These are phyloP conservation scores for Linnemannia zychae DNA, from an alignment of 192 early-diverging fungal species.

Conservation along the genomic window DNA sequence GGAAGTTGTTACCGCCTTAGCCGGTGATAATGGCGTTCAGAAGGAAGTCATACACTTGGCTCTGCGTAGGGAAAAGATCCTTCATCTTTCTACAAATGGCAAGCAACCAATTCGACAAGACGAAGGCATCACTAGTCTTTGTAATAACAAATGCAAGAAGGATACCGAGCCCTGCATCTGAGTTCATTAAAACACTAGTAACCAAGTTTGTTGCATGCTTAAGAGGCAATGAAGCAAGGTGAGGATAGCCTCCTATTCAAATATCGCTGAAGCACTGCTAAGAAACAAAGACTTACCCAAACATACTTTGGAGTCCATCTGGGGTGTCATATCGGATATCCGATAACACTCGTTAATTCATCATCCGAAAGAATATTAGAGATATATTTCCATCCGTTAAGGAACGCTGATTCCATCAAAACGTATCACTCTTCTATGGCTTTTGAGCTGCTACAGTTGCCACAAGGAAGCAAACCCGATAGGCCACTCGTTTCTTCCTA, in stretches of 20 bases:
- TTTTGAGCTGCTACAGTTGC: slow-evolving; percentile 22
- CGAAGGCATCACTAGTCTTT: not conserved
- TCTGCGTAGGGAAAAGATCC: not conserved
- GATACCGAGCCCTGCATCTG: slow-evolving; percentile 22
- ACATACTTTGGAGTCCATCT: slow-evolving; percentile 9
- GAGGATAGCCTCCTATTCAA: not conserved
- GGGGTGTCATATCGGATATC: too few relatives aligned
- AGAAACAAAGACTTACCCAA: slow-evolving; percentile 4
- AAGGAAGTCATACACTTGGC: not conserved
- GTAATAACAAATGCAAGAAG: slow-evolving; percentile 24
- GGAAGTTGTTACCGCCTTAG: slow-evolving; percentile 10
- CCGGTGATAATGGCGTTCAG: slow-evolving; percentile 21
- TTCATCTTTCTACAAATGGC: slow-evolving; percentile 14
- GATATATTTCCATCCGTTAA: too few relatives aligned
- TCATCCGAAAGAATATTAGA: too few relatives aligned
- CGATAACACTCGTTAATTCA: too few relatives aligned
- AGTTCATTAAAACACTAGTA: slow-evolving; percentile 19
- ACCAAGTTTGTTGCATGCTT: slow-evolving; percentile 19
- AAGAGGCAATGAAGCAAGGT: not conserved
- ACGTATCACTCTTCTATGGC: not conserved
- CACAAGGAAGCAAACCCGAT: slow-evolving; percentile 21
- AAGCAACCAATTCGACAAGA: slow-evolving; percentile 2
- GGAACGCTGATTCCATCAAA: slow-evolving; percentile 27
- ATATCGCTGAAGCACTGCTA: not conserved
- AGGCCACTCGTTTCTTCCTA: not conserved